These are phyloP conservation scores for Quercus dentata DNA, from an alignment of 306 rosid genomes.

Conservation along the genomic window DNA sequence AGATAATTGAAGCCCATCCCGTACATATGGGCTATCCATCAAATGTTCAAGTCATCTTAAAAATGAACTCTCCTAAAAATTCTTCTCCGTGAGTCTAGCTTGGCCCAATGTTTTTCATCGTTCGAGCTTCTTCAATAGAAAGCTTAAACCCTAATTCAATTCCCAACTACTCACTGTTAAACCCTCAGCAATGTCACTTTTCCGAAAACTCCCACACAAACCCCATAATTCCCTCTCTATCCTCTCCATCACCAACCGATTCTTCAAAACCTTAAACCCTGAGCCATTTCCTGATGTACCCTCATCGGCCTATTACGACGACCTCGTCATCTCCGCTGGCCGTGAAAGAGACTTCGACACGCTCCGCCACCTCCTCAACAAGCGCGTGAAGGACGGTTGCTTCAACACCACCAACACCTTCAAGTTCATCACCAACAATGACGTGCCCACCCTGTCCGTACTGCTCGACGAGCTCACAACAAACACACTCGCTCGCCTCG, in stretches of 20 bases:
- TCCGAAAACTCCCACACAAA: constrained; percentile 13
- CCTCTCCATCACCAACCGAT: constrained; percentile 14
- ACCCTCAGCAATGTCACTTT: constrained; percentile 29
- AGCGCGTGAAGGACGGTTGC: constrained; percentile 47
- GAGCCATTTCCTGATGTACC: constrained; percentile 28
- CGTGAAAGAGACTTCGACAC: constrained; percentile 32
- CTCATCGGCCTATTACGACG: constrained; percentile 33
- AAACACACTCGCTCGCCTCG: constrained; percentile 32
- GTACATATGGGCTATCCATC: no score
- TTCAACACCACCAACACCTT: constrained; percentile 47
- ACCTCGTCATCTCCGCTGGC: constrained; percentile 30
- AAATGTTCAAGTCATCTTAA: no score
- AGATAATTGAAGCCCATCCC: no score
- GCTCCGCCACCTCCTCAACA: constrained; percentile 43
- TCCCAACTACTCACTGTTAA: background rate
- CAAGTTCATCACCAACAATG: constrained; percentile 42
- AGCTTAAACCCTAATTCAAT: constrained; percentile 3
- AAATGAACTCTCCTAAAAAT: no score
- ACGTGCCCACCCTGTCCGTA: constrained; percentile 15
- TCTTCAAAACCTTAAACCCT: constrained; percentile 13
- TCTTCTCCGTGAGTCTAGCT: background rate
- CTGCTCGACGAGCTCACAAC: constrained; percentile 16
- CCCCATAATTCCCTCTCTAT: constrained; percentile 7
- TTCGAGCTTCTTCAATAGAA: background rate
- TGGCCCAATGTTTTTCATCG: background rate